Percentiles rank a stretch among this genome's conserved stretches.
Conservation (phyloP, 257 asterid genomes). For the Paraleonurus japonicus region DNA sequence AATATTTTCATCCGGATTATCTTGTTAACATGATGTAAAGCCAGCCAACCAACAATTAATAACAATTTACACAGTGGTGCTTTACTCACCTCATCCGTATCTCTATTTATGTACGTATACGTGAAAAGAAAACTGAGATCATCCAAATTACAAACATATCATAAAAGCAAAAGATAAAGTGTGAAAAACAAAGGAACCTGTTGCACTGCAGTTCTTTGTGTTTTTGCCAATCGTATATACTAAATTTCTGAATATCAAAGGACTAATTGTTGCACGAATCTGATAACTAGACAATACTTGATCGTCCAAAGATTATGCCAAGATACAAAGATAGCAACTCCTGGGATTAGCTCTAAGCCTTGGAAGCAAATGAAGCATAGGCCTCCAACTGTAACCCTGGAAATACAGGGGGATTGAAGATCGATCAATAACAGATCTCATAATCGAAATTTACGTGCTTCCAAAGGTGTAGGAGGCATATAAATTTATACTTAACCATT, state of each 20-base stretch:
- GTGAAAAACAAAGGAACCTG: not conserved
- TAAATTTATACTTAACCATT: slow-evolving; percentile 20
- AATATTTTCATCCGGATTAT: too few species aligned
- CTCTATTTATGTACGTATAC: not conserved
- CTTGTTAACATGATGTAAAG: too few species aligned
- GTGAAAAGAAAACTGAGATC: not conserved
- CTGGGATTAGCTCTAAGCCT: slow-evolving; percentile 45
- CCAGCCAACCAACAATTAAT: too few species aligned
- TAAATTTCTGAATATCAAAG: slow-evolving; percentile 33
- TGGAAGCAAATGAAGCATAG: slow-evolving; percentile 56
- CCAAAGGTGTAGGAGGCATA: slow-evolving; percentile 28
- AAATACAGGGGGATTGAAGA: slow-evolving; percentile 47
- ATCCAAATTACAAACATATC: not conserved
- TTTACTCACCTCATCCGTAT: not conserved
- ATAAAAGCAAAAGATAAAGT: not conserved
- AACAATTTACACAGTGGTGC: too few species aligned
- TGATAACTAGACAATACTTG: not conserved
- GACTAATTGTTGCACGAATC: slow-evolving; percentile 29
- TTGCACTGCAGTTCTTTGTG: not conserved
- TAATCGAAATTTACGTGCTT: slow-evolving; percentile 27
- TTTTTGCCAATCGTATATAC: not conserved
- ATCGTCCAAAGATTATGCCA: too few species aligned
- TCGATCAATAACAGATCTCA: slow-evolving; percentile 40
- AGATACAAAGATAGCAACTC: slow-evolving; percentile 29
- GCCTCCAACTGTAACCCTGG: slow-evolving; percentile 68